phyloP scores from a whole-genome alignment of 805 yeast species.

The Cyberlindnera samutprakarnensis region DNA sequence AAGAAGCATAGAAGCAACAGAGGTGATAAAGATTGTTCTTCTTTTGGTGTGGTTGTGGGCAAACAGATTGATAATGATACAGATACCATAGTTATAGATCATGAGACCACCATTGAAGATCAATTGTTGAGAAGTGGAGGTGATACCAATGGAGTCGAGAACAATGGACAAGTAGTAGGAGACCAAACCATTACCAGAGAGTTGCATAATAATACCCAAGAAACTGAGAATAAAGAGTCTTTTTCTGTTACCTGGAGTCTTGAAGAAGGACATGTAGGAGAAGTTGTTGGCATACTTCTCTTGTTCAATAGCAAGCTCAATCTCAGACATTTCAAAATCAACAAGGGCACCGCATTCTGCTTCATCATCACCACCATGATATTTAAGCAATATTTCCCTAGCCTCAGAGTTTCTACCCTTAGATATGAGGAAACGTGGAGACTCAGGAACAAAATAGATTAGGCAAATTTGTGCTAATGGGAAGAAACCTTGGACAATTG shows the following conservation, averaged over 20 bases:
- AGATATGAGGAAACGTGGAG: constrained; percentile 38
- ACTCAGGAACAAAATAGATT: constrained; percentile 38
- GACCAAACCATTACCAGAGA: constrained; percentile 46
- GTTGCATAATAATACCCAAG: constrained; percentile 32
- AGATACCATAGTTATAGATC: constrained; percentile 35
- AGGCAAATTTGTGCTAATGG: constrained; percentile 34
- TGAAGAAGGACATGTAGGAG: constrained; percentile 30
- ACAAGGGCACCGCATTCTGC: constrained; percentile 19
- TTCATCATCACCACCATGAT: constrained; percentile 31
- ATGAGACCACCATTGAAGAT: constrained; percentile 44
- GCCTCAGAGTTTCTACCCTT: constrained; percentile 38
- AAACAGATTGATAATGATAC: constrained; percentile 24
- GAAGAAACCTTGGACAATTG: constrained; percentile 40
- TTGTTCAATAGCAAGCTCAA: constrained; percentile 31
- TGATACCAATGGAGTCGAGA: constrained; percentile 45
- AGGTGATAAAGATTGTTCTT: constrained; percentile 29
- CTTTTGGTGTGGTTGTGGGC: constrained; percentile 27
- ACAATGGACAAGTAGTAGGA: constrained; percentile 45
- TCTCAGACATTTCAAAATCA: constrained; percentile 34
- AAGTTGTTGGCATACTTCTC: constrained; percentile 29
- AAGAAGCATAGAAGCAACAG: constrained; percentile 30
- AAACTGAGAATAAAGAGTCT: constrained; percentile 29
- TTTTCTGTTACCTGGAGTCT: constrained; percentile 31
- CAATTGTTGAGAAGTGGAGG: constrained; percentile 36
- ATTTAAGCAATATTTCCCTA: constrained; percentile 28